Conservation (phyloP, 1,284 basidiomycete genomes). For the Anthracocystis walkeri region DNA sequence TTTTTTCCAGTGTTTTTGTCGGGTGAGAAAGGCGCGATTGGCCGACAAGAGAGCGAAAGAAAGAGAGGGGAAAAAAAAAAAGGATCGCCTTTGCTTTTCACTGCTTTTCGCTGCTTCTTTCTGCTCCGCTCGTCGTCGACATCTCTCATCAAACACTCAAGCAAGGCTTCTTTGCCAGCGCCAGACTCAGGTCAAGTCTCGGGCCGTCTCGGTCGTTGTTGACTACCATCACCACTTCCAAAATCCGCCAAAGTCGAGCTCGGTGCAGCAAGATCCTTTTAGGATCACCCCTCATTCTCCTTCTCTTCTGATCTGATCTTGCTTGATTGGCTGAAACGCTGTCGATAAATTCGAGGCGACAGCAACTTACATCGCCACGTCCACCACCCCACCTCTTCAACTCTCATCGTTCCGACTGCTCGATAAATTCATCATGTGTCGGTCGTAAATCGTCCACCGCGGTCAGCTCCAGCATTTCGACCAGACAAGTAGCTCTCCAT, state of each 20-base stretch:
- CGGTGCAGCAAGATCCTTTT: no score
- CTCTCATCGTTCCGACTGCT: background rate
- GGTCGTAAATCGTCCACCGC: slow-evolving; percentile 3
- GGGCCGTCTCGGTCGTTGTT: background rate
- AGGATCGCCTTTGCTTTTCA: slow-evolving; percentile 11
- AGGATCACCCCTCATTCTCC: no score
- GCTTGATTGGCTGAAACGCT: no score
- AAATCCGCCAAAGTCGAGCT: no score
- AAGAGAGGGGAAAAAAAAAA: background rate
- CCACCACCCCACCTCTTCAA: background rate
- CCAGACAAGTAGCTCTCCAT: background rate
- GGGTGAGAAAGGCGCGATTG: slow-evolving; percentile 4
- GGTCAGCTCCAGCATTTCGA: slow-evolving; percentile 4
- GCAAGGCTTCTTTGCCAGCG: background rate
- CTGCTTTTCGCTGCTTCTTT: slow-evolving; percentile 2
- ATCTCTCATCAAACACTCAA: slow-evolving; percentile 2
- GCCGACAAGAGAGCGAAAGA: background rate
- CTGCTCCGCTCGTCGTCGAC: slow-evolving; percentile 11
- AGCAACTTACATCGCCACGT: background rate
- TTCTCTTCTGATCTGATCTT: no score
- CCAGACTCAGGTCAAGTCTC: background rate
- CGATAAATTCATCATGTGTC: slow-evolving; percentile 11
- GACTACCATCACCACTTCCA: background rate
- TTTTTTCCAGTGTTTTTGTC: slow-evolving; percentile 12
- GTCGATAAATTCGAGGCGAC: background rate